Evolutionary conservation across 306 rosid species (phyloP).

Genomic region (Rosa chinensis): DNA sequence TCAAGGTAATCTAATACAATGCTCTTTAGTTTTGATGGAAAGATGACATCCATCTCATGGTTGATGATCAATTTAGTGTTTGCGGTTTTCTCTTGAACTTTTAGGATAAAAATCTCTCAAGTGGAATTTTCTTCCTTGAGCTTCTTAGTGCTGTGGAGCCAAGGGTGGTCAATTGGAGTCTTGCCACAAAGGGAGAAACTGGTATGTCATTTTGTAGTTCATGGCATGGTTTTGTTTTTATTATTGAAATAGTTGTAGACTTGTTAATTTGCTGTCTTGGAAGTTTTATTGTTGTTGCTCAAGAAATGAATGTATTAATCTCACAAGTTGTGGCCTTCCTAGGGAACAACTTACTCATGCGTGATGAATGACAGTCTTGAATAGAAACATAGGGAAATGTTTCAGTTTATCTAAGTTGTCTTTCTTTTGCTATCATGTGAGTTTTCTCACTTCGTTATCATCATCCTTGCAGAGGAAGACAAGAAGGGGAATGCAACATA

Average conservation of each 20-base stretch:
- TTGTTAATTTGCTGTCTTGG: too few species aligned
- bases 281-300: background rate
- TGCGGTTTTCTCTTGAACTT: slow-evolving; percentile 13
- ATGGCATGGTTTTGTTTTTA: background rate
- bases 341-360: slow-evolving; percentile 9
- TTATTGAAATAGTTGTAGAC: background rate
- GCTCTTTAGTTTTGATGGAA: background rate
- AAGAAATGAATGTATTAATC: slow-evolving; percentile 7
- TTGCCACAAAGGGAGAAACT: slow-evolving; percentile 92
- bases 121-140: slow-evolving; percentile 91
- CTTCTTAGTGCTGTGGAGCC: slow-evolving; percentile 96
- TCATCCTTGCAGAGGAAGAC: slow-evolving; percentile 77
- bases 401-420: background rate
- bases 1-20: slow-evolving; percentile 63
- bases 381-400: slow-evolving; percentile 6
- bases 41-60: background rate
- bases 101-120: slow-evolving; percentile 90
- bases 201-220: slow-evolving; percentile 46
- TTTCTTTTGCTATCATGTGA: background rate
- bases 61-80: slow-evolving; percentile 7
- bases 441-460: slow-evolving; percentile 11
- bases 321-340: slow-evolving; percentile 17
- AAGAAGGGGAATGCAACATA: slow-evolving; percentile 95
- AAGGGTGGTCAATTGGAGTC: slow-evolving; percentile 97
- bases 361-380: slow-evolving; percentile 11